Evolutionary conservation across 768 basidiomycete genomes (phyloP).

Genomic region (Suillus spraguei): DNA sequence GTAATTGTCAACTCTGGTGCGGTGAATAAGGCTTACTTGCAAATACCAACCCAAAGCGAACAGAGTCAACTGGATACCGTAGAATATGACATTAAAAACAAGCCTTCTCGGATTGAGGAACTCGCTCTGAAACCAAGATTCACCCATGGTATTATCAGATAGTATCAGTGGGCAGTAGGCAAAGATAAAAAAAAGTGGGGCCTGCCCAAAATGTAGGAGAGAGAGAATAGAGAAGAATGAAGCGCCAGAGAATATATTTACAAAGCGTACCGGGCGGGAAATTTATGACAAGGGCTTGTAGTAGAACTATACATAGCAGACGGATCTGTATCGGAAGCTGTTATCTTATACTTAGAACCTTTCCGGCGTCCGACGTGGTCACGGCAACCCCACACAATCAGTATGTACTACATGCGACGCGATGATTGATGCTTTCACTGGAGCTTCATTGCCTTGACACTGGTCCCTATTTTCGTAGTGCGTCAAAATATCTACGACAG

Average conservation of each 20-base stretch:
- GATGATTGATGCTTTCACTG: too few relatives aligned
- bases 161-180: background rate
- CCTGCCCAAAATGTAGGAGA: slow-evolving; percentile 8
- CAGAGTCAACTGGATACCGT: slow-evolving; percentile 70
- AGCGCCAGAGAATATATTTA: slow-evolving; percentile 3
- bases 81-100: slow-evolving; percentile 77
- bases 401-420: too few relatives aligned
- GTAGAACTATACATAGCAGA: slow-evolving; percentile 1
- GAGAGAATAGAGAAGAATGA: slow-evolving; percentile 6
- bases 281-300: slow-evolving; percentile 6
- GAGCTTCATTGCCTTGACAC: too few relatives aligned
- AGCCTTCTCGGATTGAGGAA: slow-evolving; percentile 65
- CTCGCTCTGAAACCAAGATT: slow-evolving; percentile 75
- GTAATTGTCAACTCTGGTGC: background rate
- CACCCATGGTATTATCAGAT: slow-evolving; percentile 48
- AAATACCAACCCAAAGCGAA: slow-evolving; percentile 90
- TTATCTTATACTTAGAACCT: background rate
- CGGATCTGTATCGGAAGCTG: background rate
- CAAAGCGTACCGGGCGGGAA: slow-evolving; percentile 1
- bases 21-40: slow-evolving; percentile 51
- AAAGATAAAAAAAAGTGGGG: slow-evolving; percentile 12
- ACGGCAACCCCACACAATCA: slow-evolving; percentile 9
- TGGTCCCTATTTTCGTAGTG: too few relatives aligned
- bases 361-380: slow-evolving; percentile 7
- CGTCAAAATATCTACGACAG: too few relatives aligned